phyloP scores from a whole-genome alignment of 2,329 filamentous ascomycete genomes.

The Fusarium haematococcum region DNA sequence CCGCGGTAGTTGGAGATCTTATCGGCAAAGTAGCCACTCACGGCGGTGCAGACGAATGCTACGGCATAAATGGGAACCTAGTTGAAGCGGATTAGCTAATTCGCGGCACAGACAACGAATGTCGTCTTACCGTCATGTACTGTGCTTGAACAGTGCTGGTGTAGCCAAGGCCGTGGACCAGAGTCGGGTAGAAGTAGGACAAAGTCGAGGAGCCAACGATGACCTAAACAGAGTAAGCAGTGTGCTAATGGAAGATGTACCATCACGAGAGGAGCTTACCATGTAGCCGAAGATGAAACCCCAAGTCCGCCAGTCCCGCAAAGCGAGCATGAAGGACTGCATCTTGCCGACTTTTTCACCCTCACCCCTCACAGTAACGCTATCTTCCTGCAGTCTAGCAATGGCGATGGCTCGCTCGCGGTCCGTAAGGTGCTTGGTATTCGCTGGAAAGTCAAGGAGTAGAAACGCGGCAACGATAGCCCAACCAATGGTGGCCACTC shows the following conservation, averaged over 20 bases:
- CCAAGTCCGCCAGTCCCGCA: conserved; percentile 34
- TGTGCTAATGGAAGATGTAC: neutral
- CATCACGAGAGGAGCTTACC: too few species aligned
- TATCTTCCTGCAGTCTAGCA: conserved; percentile 69
- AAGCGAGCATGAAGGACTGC: conserved; percentile 17
- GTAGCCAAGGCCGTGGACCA: conserved; percentile 49
- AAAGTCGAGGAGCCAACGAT: conserved; percentile 48
- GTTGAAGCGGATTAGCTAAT: neutral
- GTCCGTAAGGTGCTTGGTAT: conserved; percentile 61
- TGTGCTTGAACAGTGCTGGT: conserved; percentile 43
- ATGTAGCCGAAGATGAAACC: conserved; percentile 38
- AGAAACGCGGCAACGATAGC: conserved; percentile 71
- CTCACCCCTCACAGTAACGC: conserved; percentile 72
- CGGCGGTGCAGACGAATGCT: conserved; percentile 61
- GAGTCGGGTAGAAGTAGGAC: conserved; percentile 51
- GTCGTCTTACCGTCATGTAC: conserved; percentile 40
- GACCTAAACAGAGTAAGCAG: conserved; percentile 24
- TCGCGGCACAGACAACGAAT: too few species aligned
- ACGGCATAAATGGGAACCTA: conserved; percentile 63
- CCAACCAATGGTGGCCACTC: conserved; percentile 70
- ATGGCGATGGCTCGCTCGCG: conserved; percentile 71
- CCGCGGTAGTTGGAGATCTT: neutral
- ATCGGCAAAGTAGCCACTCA: conserved; percentile 57
- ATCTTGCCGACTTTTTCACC: conserved; percentile 52
- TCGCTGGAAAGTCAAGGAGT: conserved; percentile 77